phyloP scores from a whole-genome alignment of 495 filamentous ascomycete species.

The Collariella sp. region DNA sequence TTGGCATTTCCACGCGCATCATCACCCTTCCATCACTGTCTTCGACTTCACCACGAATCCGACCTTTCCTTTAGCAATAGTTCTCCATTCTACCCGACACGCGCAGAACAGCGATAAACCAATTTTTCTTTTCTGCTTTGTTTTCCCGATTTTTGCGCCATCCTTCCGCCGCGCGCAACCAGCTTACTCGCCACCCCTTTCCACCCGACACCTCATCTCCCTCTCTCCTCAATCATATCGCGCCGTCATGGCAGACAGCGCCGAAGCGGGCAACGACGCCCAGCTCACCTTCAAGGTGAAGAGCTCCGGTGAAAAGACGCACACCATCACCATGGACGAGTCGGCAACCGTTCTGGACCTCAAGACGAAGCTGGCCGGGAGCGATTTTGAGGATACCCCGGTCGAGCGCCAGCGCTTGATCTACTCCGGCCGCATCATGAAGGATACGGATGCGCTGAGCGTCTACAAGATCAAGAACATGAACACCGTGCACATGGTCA shows the following conservation, averaged over 20 bases:
- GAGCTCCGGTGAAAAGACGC: conserved; percentile 75
- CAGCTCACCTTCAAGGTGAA: conserved; percentile 91
- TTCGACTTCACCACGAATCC: background rate
- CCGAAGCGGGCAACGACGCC: conserved; percentile 40
- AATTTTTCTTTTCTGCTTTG: background rate
- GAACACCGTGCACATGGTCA: conserved; percentile 95
- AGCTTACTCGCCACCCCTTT: background rate
- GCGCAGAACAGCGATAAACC: background rate
- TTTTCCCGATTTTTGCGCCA: too few species aligned
- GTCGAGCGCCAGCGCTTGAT: conserved; percentile 87
- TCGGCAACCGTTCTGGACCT: conserved; percentile 75
- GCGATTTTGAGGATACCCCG: conserved; percentile 76
- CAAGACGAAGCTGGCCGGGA: conserved; percentile 73
- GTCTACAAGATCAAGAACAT: conserved; percentile 91
- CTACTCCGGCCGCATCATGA: conserved; percentile 93
- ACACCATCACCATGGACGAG: conserved; percentile 66
- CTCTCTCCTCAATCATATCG: background rate
- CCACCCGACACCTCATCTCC: background rate
- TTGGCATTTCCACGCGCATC: conserved; percentile 8
- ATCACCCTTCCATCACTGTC: background rate
- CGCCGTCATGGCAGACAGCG: conserved; percentile 46
- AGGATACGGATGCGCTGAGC: conserved; percentile 76
- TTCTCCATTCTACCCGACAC: too few species aligned
- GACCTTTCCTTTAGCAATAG: too few species aligned
- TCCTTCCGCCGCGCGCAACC: too few species aligned